Percentiles rank a stretch among this genome's conserved stretches.
Conservation (phyloP, 495 filamentous ascomycete genomes). For the Neurospora terricola region DNA sequence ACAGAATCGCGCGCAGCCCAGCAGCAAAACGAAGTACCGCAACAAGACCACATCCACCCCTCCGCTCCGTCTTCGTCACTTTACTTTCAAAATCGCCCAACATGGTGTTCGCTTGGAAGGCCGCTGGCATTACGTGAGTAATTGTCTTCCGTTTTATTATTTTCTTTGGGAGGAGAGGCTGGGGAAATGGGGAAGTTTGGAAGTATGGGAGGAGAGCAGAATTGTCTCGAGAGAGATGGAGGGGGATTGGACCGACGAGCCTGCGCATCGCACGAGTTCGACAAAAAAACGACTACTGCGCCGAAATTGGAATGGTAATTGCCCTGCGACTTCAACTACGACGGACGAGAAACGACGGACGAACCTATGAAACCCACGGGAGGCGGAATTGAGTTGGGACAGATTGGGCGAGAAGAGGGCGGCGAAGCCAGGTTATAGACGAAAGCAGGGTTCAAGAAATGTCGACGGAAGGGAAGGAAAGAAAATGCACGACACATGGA, state of each 20-base stretch:
- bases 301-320: background rate
- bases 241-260: background rate
- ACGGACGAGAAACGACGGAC: background rate
- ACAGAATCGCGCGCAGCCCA: background rate
- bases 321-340: background rate
- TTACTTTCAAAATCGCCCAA: constrained; percentile 38
- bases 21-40: too few species aligned
- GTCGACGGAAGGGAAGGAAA: background rate
- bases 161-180: background rate
- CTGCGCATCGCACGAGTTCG: background rate
- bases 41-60: too few species aligned
- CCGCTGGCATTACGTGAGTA: constrained; percentile 87
- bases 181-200: background rate
- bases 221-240: background rate
- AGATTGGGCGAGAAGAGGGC: background rate
- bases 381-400: background rate
- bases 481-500: background rate
- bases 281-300: background rate
- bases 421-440: background rate
- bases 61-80: too few species aligned
- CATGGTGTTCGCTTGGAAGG: constrained; percentile 99
- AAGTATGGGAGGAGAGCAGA: background rate
- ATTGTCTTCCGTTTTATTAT: background rate
- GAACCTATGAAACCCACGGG: background rate
- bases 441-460: background rate